These are phyloP conservation scores for Phytophthora hybrid DNA, from an alignment of 352 stramenopile genomes.

Conservation along the genomic window DNA sequence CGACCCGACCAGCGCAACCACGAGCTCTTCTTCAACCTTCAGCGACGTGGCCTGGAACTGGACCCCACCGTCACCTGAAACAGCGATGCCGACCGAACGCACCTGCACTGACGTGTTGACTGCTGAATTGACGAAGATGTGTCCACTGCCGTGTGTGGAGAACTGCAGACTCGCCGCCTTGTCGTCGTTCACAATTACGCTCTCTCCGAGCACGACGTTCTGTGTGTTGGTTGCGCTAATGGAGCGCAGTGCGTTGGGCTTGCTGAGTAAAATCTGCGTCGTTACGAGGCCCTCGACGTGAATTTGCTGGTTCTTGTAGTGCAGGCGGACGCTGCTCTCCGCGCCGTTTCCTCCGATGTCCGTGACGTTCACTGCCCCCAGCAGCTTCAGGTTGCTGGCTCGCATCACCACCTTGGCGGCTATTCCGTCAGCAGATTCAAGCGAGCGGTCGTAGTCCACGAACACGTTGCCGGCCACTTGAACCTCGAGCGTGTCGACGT, in stretches of 20 bases:
- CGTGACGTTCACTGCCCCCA: conserved; percentile 40
- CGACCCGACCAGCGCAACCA: conserved; percentile 26
- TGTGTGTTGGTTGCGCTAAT: conserved; percentile 20
- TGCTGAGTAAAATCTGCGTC: conserved; percentile 43
- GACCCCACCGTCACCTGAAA: conserved; percentile 39
- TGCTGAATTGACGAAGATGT: conserved; percentile 23
- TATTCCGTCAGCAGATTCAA: conserved; percentile 24
- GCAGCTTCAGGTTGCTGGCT: conserved; percentile 31
- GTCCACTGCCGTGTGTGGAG: conserved; percentile 31
- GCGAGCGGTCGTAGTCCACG: conserved; percentile 45
- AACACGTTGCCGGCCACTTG: conserved; percentile 50
- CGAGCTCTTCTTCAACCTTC: conserved; percentile 34
- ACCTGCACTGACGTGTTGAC: conserved; percentile 18
- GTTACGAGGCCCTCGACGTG: conserved; percentile 42
- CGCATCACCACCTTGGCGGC: conserved; percentile 42
- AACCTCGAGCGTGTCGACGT: conserved; percentile 38
- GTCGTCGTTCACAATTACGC: conserved; percentile 44
- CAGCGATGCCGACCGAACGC: conserved; percentile 14
- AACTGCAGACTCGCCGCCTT: conserved; percentile 29
- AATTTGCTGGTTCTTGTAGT: conserved; percentile 53
- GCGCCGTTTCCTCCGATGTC: conserved; percentile 26
- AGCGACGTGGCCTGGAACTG: conserved; percentile 35
- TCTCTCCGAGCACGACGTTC: conserved; percentile 42
- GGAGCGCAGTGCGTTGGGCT: conserved; percentile 29
- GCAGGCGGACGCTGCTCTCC: conserved; percentile 43